Percentiles rank a stretch among this genome's conserved stretches.
These are phyloP conservation scores for Rhizophagus prolifer DNA, from an alignment of 192 early-diverging fungal genomes.

Conservation along the genomic window DNA sequence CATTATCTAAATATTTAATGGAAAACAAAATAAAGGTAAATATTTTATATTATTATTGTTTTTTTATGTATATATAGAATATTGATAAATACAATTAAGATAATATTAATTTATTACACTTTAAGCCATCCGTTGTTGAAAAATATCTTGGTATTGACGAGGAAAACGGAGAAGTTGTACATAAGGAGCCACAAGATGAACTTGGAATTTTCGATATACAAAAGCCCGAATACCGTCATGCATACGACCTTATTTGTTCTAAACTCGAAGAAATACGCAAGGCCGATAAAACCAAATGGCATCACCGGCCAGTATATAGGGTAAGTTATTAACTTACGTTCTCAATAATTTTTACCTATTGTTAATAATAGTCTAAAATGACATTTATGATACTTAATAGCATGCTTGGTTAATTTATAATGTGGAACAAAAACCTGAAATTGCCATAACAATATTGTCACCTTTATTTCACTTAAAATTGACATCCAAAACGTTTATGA, in stretches of 20 bases:
- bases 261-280: conserved; percentile 45
- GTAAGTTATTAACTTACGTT: conserved; percentile 37
- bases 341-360: not conserved
- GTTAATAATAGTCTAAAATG: not conserved
- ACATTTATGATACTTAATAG: conserved; percentile 34
- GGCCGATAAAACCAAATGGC: conserved; percentile 67
- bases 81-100: not conserved
- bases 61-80: not conserved
- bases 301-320: conserved; percentile 66
- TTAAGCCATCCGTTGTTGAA: conserved; percentile 26
- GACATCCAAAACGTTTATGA: conserved; percentile 54
- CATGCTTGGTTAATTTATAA: conserved; percentile 62
- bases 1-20: conserved; percentile 54
- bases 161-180: not conserved
- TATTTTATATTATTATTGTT: not conserved
- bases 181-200: conserved; percentile 13
- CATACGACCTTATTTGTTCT: conserved; percentile 47
- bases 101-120: not conserved
- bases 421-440: conserved; percentile 53
- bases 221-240: conserved; percentile 34
- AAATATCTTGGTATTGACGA: conserved; percentile 22
- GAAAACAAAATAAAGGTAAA: conserved; percentile 49
- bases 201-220: conserved; percentile 8
- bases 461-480: conserved; percentile 59
- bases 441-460: conserved; percentile 61